Evolutionary conservation across 2,329 filamentous ascomycete genomes (phyloP).

Genomic region (Fusarium camptoceras): DNA sequence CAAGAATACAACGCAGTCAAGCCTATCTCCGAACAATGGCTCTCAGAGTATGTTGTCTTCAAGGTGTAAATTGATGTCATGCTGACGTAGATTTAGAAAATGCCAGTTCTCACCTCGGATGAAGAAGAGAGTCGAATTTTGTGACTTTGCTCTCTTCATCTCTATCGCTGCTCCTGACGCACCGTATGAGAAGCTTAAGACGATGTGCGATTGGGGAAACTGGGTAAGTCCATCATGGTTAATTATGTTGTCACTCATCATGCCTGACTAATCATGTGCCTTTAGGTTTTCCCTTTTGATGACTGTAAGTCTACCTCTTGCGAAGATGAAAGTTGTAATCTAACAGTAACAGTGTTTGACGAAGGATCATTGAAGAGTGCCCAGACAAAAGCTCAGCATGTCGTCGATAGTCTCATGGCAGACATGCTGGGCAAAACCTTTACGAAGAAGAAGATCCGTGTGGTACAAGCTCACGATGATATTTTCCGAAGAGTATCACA

Average conservation of each 20-base stretch:
- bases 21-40: slow-evolving; percentile 20
- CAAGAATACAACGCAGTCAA: slow-evolving; percentile 8
- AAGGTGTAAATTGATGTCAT: too few relatives aligned
- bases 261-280: not conserved
- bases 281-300: slow-evolving; percentile 21
- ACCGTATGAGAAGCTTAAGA: slow-evolving; percentile 13
- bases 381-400: slow-evolving; percentile 1
- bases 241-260: fast-evolving
- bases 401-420: slow-evolving; percentile 21
- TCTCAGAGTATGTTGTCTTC: slow-evolving; percentile 19
- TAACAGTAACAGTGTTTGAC: slow-evolving; percentile 1
- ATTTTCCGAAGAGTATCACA: slow-evolving; percentile 13
- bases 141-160: slow-evolving; percentile 20
- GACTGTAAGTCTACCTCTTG: not conserved
- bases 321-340: fast-evolving
- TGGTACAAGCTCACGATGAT: slow-evolving; percentile 22
- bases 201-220: slow-evolving; percentile 26
- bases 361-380: slow-evolving; percentile 20
- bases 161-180: slow-evolving; percentile 23
- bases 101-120: slow-evolving; percentile 14
- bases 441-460: not conserved
- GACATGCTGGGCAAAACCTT: slow-evolving; percentile 13
- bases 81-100: not conserved
- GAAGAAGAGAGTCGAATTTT: slow-evolving; percentile 23
- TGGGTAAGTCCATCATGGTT: slow-evolving; percentile 6